Evolutionary conservation across 176 grass and related monocot genomes (phyloP).

Genomic region (Stipa capillata): DNA sequence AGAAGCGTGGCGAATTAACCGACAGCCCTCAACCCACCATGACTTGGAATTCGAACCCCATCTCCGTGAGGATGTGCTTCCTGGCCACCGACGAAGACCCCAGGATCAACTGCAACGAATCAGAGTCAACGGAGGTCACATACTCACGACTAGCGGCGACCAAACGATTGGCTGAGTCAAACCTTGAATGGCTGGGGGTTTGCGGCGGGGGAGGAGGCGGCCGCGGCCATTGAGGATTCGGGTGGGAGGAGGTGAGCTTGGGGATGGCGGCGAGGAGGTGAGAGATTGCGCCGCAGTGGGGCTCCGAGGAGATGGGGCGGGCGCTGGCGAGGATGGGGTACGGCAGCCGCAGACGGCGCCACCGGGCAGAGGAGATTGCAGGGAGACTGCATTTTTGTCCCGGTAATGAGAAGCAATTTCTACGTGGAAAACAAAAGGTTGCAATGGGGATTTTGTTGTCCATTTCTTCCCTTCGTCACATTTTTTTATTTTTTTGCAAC

Average conservation of each 20-base stretch:
- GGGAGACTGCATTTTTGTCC: background rate
- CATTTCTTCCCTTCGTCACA: too few species aligned
- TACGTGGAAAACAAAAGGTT: background rate
- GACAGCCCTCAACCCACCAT: constrained; percentile 42
- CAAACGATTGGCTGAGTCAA: background rate
- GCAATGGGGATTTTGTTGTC: too few species aligned
- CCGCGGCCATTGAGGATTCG: background rate
- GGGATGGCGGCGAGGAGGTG: background rate
- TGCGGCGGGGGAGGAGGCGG: background rate
- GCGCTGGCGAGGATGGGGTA: background rate
- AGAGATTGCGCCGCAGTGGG: background rate
- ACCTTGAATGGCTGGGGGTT: constrained; percentile 33
- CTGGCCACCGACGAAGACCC: constrained; percentile 82
- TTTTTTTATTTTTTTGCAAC: too few species aligned
- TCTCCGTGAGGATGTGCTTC: constrained; percentile 64
- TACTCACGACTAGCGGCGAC: background rate
- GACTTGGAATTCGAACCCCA: constrained; percentile 77
- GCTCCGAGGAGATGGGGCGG: background rate
- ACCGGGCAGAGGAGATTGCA: constrained; percentile 4
- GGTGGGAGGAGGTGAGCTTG: background rate
- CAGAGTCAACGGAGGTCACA: background rate
- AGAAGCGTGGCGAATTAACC: background rate
- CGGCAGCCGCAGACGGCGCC: background rate
- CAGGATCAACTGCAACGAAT: constrained; percentile 58
- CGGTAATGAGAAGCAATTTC: background rate